These are phyloP conservation scores for Aegilops bicornis DNA, from an alignment of 176 grass and related monocot species.

Conservation along the genomic window DNA sequence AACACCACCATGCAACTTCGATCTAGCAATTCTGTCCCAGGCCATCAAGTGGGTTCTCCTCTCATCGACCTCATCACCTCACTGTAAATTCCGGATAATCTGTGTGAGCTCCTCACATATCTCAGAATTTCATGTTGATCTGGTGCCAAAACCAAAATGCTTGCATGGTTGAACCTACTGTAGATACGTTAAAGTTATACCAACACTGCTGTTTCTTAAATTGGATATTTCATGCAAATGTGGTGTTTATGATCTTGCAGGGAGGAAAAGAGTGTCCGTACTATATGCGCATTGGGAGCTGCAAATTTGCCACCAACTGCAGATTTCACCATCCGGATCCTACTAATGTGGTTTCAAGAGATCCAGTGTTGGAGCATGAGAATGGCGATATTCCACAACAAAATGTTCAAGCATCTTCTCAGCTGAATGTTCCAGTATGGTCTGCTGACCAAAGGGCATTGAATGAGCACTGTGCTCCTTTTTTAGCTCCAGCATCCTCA, in stretches of 20 bases:
- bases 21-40: not conserved
- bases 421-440: slow-evolving; percentile 44
- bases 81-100: not conserved
- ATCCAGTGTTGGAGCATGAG: slow-evolving; percentile 44
- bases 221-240: not conserved
- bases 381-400: slow-evolving; percentile 51
- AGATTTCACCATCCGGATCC: slow-evolving; percentile 95
- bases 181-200: not conserved
- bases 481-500: slow-evolving; percentile 53
- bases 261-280: slow-evolving; percentile 80
- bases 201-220: not conserved
- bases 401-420: slow-evolving; percentile 43
- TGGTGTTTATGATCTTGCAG: slow-evolving; percentile 46
- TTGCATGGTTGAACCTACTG: not conserved
- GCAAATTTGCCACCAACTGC: slow-evolving; percentile 86
- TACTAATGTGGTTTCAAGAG: slow-evolving; percentile 39
- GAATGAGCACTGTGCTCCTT: slow-evolving; percentile 57
- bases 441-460: slow-evolving; percentile 50
- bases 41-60: not conserved
- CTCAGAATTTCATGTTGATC: not conserved
- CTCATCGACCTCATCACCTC: not conserved
- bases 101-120: not conserved
- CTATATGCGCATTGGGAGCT: slow-evolving; percentile 94
- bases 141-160: slow-evolving; percentile 4
- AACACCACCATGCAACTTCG: not conserved